Evolutionary conservation across 1,284 basidiomycete genomes (phyloP).

Genomic region (Agaricales sp.): DNA sequence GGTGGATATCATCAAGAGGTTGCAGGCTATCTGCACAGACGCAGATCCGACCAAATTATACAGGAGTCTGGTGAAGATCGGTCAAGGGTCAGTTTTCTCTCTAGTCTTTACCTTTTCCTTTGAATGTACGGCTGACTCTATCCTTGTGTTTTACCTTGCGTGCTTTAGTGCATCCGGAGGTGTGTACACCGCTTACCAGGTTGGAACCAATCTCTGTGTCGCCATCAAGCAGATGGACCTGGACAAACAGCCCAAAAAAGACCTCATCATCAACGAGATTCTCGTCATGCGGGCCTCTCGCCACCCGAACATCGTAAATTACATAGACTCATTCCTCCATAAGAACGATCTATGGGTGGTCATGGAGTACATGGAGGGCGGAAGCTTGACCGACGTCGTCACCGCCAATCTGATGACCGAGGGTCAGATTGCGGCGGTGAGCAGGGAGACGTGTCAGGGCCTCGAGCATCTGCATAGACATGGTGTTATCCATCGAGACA

Average conservation of each 20-base stretch:
- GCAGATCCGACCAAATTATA: constrained; percentile 95
- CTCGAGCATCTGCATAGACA: constrained; percentile 89
- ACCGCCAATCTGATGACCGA: constrained; percentile 95
- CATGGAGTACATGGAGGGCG: constrained; percentile 99
- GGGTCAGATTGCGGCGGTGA: constrained; percentile 91
- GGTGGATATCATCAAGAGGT: constrained; percentile 82
- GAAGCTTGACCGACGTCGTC: constrained; percentile 89
- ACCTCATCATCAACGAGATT: constrained; percentile 99
- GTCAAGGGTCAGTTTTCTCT: constrained; percentile 71
- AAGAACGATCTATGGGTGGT: constrained; percentile 99
- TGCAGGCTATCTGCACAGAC: constrained; percentile 94
- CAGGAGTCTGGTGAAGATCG: constrained; percentile 90
- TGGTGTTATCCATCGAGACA: constrained; percentile 95
- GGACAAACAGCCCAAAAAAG: constrained; percentile 99
- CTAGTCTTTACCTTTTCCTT: constrained; percentile 7
- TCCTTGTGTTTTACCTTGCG: constrained; percentile 4
- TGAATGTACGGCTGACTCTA: background rate
- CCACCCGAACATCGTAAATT: constrained; percentile 99
- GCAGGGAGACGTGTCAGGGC: constrained; percentile 83
- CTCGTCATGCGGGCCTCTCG: constrained; percentile 95
- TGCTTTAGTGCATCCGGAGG: constrained; percentile 81
- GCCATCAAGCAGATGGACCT: constrained; percentile 99
- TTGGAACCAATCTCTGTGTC: constrained; percentile 86
- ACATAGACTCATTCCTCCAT: constrained; percentile 96
- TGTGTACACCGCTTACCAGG: constrained; percentile 96